Evolutionary conservation across 1,284 basidiomycete species (phyloP).

Genomic region (Puccinia novopanici): DNA sequence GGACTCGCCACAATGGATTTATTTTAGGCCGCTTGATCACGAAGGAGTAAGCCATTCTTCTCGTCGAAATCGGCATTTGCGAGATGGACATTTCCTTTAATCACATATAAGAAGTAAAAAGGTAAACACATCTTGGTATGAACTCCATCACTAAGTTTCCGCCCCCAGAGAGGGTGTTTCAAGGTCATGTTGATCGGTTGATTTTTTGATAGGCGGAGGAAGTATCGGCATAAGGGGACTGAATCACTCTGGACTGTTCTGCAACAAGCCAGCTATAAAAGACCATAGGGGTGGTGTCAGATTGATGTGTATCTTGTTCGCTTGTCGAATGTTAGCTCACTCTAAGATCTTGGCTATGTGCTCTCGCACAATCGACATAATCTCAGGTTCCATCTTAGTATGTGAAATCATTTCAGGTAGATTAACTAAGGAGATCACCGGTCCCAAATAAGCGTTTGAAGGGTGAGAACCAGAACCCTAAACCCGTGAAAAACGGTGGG

Average conservation of each 20-base stretch:
- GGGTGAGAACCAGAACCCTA: not conserved
- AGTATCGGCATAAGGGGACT: slow-evolving; percentile 71
- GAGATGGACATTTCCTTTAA: not conserved
- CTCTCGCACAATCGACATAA: slow-evolving; percentile 77
- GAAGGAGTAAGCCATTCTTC: not conserved
- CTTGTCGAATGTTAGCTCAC: slow-evolving; percentile 63
- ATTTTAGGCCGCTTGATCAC: not conserved
- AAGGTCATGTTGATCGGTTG: slow-evolving; percentile 40
- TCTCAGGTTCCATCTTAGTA: slow-evolving; percentile 87
- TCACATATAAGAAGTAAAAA: not conserved
- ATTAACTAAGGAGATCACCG: slow-evolving; percentile 62
- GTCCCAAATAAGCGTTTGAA: not conserved
- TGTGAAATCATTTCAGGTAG: slow-evolving; percentile 75
- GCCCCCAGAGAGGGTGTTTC: not conserved
- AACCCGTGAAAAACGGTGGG: not conserved
- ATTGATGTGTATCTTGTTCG: slow-evolving; percentile 12
- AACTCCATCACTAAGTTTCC: not conserved
- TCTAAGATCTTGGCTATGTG: slow-evolving; percentile 84
- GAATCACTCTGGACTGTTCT: slow-evolving; percentile 71
- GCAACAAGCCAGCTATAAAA: slow-evolving; percentile 67
- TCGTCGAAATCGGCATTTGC: not conserved
- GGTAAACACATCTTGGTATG: not conserved
- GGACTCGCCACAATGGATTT: not conserved
- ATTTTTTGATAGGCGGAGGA: slow-evolving; percentile 74
- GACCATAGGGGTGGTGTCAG: not conserved